Percentiles rank a stretch among this genome's conserved stretches.
These are phyloP conservation scores for Aspergillus baeticus DNA, from an alignment of 495 filamentous ascomycete species.

Conservation along the genomic window DNA sequence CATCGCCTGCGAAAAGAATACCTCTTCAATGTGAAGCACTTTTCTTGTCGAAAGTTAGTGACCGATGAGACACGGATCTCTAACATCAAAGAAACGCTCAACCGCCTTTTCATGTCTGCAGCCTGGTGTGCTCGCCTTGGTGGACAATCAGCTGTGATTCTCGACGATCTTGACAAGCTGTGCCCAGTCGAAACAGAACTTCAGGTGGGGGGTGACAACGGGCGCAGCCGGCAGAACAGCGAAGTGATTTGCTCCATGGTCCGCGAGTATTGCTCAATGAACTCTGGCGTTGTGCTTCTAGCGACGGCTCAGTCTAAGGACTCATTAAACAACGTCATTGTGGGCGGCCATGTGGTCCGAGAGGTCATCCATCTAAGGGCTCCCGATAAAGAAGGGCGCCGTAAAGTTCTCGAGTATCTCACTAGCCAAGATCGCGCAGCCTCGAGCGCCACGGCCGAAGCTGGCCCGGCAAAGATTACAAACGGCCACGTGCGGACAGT, in stretches of 20 bases:
- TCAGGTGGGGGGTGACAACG: constrained; percentile 88
- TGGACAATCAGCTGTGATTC: constrained; percentile 75
- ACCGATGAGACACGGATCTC: constrained; percentile 86
- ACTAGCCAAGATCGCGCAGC: constrained; percentile 34
- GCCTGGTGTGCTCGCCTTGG: constrained; percentile 85
- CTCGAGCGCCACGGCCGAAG: neutral
- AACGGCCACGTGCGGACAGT: constrained; percentile 33
- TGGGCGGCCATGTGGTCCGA: constrained; percentile 75
- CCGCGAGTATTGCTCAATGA: constrained; percentile 71
- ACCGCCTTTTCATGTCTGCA: constrained; percentile 79
- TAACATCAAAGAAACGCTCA: constrained; percentile 85
- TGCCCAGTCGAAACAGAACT: constrained; percentile 92
- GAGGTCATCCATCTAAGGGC: constrained; percentile 84
- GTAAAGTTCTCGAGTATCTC: constrained; percentile 72
- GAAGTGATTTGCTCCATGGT: constrained; percentile 83
- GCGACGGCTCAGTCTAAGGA: constrained; percentile 95
- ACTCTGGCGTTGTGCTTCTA: constrained; percentile 78
- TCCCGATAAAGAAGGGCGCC: constrained; percentile 87
- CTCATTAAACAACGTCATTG: constrained; percentile 73
- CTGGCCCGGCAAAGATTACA: constrained; percentile 38
- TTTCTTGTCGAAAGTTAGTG: constrained; percentile 77
- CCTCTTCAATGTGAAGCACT: constrained; percentile 76
- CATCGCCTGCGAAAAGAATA: constrained; percentile 62
- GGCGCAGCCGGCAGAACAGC: constrained; percentile 85
- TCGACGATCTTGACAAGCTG: constrained; percentile 90